phyloP scores from a whole-genome alignment of 2,329 filamentous ascomycete genomes.

The Capronia epimyces region DNA sequence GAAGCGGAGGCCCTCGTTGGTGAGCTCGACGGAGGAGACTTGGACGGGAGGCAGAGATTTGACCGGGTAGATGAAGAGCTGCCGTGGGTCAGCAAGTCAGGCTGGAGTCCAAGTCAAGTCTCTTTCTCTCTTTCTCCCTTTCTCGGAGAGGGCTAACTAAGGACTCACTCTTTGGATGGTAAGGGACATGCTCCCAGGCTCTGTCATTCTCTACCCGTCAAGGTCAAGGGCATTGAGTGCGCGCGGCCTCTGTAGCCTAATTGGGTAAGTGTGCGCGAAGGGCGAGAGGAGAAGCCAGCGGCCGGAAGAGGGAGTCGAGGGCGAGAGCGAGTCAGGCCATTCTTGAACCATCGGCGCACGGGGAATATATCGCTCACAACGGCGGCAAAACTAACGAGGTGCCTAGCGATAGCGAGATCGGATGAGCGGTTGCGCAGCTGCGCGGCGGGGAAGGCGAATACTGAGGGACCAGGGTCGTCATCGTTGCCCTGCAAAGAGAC shows the following conservation, averaged over 20 bases:
- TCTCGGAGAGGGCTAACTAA: background rate
- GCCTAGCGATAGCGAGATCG: too few species aligned
- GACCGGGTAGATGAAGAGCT: slow-evolving; percentile 28
- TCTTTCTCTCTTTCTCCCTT: background rate
- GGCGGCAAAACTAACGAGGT: too few species aligned
- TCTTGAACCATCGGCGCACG: too few species aligned
- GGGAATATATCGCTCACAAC: too few species aligned
- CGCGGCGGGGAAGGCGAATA: too few species aligned
- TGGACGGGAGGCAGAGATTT: slow-evolving; percentile 27
- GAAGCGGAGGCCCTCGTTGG: slow-evolving; percentile 27
- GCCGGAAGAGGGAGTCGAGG: slow-evolving; percentile 15
- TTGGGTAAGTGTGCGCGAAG: slow-evolving; percentile 8
- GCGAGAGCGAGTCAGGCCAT: slow-evolving; percentile 14
- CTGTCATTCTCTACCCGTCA: background rate
- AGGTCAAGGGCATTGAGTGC: background rate
- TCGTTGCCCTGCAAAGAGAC: too few species aligned
- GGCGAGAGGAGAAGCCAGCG: slow-evolving; percentile 6
- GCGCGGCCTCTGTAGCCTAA: slow-evolving; percentile 2
- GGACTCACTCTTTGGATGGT: slow-evolving; percentile 21
- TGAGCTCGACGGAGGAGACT: slow-evolving; percentile 26
- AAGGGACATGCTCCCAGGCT: slow-evolving; percentile 6
- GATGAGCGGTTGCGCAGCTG: too few species aligned
- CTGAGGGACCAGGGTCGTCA: too few species aligned
- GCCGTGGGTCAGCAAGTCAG: slow-evolving; percentile 2
- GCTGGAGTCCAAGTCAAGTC: too few species aligned